Evolutionary conservation across 768 basidiomycete species (phyloP).

Genomic region (Obba rivulosa): DNA sequence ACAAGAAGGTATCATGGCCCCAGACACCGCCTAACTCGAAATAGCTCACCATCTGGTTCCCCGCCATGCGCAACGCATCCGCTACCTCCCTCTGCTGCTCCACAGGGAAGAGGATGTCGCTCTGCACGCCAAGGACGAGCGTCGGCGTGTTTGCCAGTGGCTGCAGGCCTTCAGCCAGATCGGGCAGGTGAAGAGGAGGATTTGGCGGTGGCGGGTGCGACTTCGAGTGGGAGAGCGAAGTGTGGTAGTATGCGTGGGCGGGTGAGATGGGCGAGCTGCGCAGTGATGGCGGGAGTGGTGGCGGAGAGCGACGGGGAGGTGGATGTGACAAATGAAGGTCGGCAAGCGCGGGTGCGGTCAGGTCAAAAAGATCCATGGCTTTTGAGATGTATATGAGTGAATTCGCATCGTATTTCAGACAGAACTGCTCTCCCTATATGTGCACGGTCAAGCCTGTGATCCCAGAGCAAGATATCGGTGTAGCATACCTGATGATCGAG

Average conservation of each 20-base stretch:
- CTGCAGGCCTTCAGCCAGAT: constrained; percentile 71
- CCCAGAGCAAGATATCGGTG: background rate
- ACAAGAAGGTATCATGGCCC: constrained; percentile 98
- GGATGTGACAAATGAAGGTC: constrained; percentile 52
- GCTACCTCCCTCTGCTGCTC: constrained; percentile 96
- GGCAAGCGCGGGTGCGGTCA: constrained; percentile 73
- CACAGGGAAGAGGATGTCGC: constrained; percentile 93
- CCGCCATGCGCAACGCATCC: constrained; percentile 86
- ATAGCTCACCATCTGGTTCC: constrained; percentile 86
- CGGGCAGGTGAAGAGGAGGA: constrained; percentile 68
- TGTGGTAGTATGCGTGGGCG: constrained; percentile 18
- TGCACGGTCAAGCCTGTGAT: background rate
- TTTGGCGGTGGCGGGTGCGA: constrained; percentile 69
- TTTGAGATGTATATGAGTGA: constrained; percentile 98
- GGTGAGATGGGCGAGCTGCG: constrained; percentile 16
- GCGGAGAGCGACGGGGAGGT: constrained; percentile 20
- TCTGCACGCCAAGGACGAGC: constrained; percentile 90
- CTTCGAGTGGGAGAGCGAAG: constrained; percentile 47
- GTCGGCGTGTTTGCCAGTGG: constrained; percentile 74
- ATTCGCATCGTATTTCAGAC: constrained; percentile 98
- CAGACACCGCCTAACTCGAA: constrained; percentile 99
- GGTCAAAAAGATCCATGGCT: constrained; percentile 99
- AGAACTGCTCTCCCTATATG: constrained; percentile 87
- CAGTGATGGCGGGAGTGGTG: constrained; percentile 24
- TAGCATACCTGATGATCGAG: constrained; percentile 75